A percentile compares a stretch with the other conserved stretches of the same genome.
Conservation (phyloP, 2,329 filamentous ascomycete genomes). For the Botryosphaeria dothidea region DNA sequence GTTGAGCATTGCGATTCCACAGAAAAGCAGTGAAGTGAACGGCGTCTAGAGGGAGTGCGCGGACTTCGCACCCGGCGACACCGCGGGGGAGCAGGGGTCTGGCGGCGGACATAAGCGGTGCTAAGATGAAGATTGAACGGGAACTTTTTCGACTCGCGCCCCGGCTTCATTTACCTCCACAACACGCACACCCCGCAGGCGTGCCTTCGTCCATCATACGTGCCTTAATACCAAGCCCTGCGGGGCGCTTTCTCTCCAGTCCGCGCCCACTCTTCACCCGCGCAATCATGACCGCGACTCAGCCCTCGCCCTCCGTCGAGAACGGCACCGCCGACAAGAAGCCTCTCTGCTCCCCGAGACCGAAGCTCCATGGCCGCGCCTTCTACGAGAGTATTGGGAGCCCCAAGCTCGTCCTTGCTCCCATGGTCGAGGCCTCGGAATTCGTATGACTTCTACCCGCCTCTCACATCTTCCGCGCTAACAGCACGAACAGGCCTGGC, state of each 20-base stretch:
- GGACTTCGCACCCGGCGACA: background rate
- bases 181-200: background rate
- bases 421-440: conserved; percentile 98
- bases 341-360: conserved; percentile 11
- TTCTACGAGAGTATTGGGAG: conserved; percentile 96
- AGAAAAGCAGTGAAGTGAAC: too few species aligned
- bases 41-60: too few species aligned
- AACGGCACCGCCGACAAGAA: conserved; percentile 3
- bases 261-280: background rate
- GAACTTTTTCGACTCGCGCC: background rate
- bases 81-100: conserved; percentile 5
- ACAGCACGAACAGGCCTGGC: conserved; percentile 75
- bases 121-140: background rate
- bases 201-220: conserved; percentile 5
- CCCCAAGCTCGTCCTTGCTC: conserved; percentile 86
- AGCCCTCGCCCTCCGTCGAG: background rate
- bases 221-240: background rate
- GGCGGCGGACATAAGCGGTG: conserved; percentile 6
- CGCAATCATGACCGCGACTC: background rate
- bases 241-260: background rate
- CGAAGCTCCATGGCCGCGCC: conserved; percentile 76
- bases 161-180: background rate
- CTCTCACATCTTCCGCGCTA: background rate
- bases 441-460: conserved; percentile 65
- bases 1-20: too few species aligned